Conservation (phyloP, 2,329 filamentous ascomycete species). For the Niveomyces coronatus region DNA sequence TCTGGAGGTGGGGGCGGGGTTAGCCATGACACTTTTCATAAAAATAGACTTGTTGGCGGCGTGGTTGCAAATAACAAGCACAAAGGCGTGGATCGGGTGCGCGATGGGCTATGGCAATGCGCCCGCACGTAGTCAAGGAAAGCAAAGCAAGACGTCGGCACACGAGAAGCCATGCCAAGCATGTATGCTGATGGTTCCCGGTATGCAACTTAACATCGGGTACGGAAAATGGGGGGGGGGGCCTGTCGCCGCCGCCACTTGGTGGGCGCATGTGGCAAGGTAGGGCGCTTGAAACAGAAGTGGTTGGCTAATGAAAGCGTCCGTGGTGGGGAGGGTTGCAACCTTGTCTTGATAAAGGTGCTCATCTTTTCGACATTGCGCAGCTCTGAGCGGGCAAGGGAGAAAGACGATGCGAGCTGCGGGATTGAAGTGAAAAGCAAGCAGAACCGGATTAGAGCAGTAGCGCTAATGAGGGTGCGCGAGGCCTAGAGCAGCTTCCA, state of each 20-base stretch:
- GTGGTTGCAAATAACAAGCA: conserved; percentile 1
- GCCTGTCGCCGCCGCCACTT: too few species aligned
- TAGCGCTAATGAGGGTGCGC: too few species aligned
- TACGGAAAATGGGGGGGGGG: too few species aligned
- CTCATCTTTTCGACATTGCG: conserved; percentile 11
- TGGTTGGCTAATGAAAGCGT: too few species aligned
- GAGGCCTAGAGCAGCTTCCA: too few species aligned
- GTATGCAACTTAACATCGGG: too few species aligned
- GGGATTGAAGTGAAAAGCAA: neutral
- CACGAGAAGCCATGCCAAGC: too few species aligned
- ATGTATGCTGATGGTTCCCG: too few species aligned
- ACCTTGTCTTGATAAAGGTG: conserved; percentile 11
- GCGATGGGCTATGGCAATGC: too few species aligned
- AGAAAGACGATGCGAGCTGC: neutral
- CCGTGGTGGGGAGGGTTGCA: conserved; percentile 4
- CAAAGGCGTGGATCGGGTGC: neutral
- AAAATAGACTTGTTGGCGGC: neutral
- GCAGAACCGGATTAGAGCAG: neutral
- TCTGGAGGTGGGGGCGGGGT: conserved; percentile 25
- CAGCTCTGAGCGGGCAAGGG: conserved; percentile 9
- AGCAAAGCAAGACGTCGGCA: too few species aligned
- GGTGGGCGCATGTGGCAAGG: too few species aligned
- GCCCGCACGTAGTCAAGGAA: too few species aligned
- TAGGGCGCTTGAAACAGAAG: neutral
- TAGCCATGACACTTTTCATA: conserved; percentile 11